A percentile compares a stretch with the other conserved stretches of the same genome.
Conservation (phyloP, 2,329 filamentous ascomycete species). For the Coniochaeta hoffmannii region DNA sequence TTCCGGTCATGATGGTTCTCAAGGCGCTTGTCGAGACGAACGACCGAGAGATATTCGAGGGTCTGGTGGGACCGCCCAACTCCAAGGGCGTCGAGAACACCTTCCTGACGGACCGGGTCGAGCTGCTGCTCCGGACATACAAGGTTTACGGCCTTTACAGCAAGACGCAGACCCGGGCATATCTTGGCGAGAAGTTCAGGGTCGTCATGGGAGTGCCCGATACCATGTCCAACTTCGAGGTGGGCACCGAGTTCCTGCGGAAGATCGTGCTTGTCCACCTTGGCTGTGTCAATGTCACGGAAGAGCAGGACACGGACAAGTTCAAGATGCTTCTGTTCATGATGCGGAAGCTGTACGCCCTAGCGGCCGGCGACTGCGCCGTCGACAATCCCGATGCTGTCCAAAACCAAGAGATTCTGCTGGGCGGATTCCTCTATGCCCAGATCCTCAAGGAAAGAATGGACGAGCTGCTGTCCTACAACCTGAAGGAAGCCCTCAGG, state of each 20-base stretch:
- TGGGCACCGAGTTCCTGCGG: slow-evolving; percentile 83
- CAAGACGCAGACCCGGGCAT: slow-evolving; percentile 73
- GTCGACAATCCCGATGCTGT: slow-evolving; percentile 95
- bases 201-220: slow-evolving; percentile 78
- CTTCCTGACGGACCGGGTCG: slow-evolving; percentile 90
- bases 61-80: slow-evolving; percentile 70
- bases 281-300: slow-evolving; percentile 76
- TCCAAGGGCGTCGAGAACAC: slow-evolving; percentile 79
- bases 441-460: slow-evolving; percentile 93
- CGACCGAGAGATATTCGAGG: slow-evolving; percentile 91
- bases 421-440: slow-evolving; percentile 88
- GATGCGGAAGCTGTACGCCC: slow-evolving; percentile 88
- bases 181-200: slow-evolving; percentile 85
- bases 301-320: slow-evolving; percentile 81
- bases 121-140: slow-evolving; percentile 86
- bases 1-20: slow-evolving; percentile 92
- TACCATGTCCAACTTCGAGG: slow-evolving; percentile 80
- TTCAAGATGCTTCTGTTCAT: slow-evolving; percentile 93
- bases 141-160: slow-evolving; percentile 83
- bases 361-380: slow-evolving; percentile 87
- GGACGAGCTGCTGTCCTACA: slow-evolving; percentile 70
- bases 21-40: slow-evolving; percentile 95
- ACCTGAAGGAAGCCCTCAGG: slow-evolving; percentile 43
- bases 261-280: slow-evolving; percentile 89
- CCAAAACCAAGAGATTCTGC: slow-evolving; percentile 89